Evolutionary conservation across 805 yeast species (phyloP), one percentile per base, ranked within the genome.

Genomic region (Danielia reshetovae): DNA sequence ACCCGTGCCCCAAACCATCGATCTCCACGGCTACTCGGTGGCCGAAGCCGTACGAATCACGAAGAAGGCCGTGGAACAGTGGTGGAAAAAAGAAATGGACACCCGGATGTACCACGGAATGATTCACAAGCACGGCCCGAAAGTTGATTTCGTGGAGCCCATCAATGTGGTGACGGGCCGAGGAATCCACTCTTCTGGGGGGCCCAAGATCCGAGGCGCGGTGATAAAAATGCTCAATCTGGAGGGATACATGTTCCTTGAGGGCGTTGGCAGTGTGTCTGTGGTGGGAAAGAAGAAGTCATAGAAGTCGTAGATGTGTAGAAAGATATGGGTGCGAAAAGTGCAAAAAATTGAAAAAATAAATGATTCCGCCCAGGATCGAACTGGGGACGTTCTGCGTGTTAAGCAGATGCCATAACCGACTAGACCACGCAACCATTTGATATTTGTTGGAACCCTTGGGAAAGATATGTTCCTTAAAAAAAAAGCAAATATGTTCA

Each of bases 381-480:
- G 97, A 90, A 90, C 97, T 88, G 96, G 97, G 96, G 97, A 90
- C 96, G 90, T 86, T 85, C 93, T 87, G 96, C 96, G 96, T 88
- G 96, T 89, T 86, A 88, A 86, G 96, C 96, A 88, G 93, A 85
- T 85, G 96, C 95, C 96, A 88, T 88, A 77, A 89, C 96, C 96
- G 70, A 88, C 96, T 88, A 88, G 96, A 88, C 96, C 96, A 88
- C 87, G 51, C 37, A 46, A 46, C 49, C 51, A 19, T 22, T 30
- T n/a, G n/a, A n/a, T n/a, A n/a, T n/a, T n/a, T n/a, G n/a, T n/a
- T n/a, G n/a, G n/a, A n/a, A n/a, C n/a, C n/a, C n/a, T n/a, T n/a
- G n/a, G n/a, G n/a, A n/a, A n/a, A n/a, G n/a, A n/a, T n/a, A n/a
- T n/a, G n/a, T n/a, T n/a, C n/a, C n/a, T n/a, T n/a, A n/a, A n/a